Evolutionary conservation across 2,329 filamentous ascomycete species (phyloP).

Genomic region (Endoconidiophora polonica): DNA sequence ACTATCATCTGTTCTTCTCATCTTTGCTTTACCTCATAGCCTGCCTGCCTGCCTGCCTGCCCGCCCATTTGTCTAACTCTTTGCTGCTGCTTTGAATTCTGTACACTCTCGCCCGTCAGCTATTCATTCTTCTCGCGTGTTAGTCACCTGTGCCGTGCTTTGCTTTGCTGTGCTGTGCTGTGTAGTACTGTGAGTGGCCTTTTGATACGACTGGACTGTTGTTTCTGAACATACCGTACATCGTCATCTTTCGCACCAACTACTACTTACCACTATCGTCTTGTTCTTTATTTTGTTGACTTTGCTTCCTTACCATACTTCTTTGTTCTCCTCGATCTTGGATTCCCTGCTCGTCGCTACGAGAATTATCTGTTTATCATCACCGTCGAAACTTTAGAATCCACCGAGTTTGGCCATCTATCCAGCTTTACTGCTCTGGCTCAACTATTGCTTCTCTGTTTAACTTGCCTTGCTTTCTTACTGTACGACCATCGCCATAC

Average conservation of each 20-base stretch:
- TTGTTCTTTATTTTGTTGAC: conserved; percentile 17
- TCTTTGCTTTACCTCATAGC: background rate
- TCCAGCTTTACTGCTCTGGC: too few relatives aligned
- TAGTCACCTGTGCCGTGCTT: background rate
- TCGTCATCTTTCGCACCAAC: conserved; percentile 12
- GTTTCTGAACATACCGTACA: conserved; percentile 13
- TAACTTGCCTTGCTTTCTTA: too few relatives aligned
- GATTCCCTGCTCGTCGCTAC: background rate
- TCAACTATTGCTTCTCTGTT: too few relatives aligned
- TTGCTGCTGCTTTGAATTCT: conserved; percentile 10
- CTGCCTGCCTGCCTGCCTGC: background rate
- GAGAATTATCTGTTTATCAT: too few relatives aligned
- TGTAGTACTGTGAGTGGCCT: background rate
- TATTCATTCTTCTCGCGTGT: too few relatives aligned
- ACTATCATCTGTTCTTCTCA: too few relatives aligned
- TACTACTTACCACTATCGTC: conserved; percentile 13
- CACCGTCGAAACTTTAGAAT: too few relatives aligned
- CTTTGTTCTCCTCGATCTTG: too few relatives aligned
- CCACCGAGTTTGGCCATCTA: too few relatives aligned
- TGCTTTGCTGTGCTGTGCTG: too few relatives aligned
- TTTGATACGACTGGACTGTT: conserved; percentile 9
- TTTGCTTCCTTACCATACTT: conserved; percentile 14
- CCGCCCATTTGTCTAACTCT: conserved; percentile 10
- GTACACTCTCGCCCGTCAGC: too few relatives aligned
- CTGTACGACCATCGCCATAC: conserved; percentile 6